Base-by-base conservation (phyloP, 2,329 filamentous ascomycete genomes). In the Cladosporium sphaerospermum region DNA sequence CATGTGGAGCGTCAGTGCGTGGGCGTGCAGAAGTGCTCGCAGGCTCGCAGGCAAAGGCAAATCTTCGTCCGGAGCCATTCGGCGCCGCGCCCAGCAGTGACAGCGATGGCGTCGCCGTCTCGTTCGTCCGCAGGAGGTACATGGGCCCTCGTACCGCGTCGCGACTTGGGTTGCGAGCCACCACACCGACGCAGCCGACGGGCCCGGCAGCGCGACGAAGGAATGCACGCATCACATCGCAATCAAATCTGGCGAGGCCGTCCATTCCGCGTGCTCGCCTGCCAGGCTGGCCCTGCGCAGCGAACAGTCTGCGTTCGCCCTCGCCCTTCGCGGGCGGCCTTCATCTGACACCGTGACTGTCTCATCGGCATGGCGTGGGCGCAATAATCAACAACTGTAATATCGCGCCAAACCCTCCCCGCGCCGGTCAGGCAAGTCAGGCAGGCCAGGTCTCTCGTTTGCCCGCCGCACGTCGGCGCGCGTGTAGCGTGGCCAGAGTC, bases 281-380 rank as follows among this genome's bases (percentile, higher is more conserved):
- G 23, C 23, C 23, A 28, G 23, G 23, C 23, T 28, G 23, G 23
- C 23, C 23, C 23, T 28, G 23, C 7, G 23, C 23, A 28, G 23
- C 23, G 7, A 3, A 7, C 23, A 5, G 23, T 5, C 23, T 28
- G 23, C 19, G 13, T 28, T 43, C 19, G 41, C 33, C 44, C 44
- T 47, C 34, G 33, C 34, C n/a, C 23, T 7, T 28, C 23, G 34
- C 11, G 34, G 16, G 37, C 40, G 34, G 48, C 48, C 31, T 51
- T 32, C 47, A 28, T 51, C 47, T 50, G 47, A 41, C 47, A 50
- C 39, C 40, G 40, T 37, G 48, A 42, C 40, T 51, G 48, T 51
- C 48, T 51, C 48, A 51, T 51, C 48, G 48, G 48, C 48, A 51
- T 51, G 40, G n/a, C 36, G 36, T 18, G 16, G 16, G 16, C 32